Conservation (phyloP, 169 alveolate species). For the Perkinsus marinus region DNA sequence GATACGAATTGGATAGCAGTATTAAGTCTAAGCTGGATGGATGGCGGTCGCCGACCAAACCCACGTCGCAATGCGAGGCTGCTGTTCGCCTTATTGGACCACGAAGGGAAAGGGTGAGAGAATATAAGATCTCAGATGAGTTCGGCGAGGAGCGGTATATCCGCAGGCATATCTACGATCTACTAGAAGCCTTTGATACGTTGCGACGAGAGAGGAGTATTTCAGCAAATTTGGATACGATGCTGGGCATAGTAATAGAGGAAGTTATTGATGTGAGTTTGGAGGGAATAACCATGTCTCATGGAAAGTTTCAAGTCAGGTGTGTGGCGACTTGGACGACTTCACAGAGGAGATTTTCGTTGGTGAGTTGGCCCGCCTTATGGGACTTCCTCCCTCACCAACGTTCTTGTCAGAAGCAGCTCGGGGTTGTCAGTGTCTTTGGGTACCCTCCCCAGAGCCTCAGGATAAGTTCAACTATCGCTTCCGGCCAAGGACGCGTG, state of each 20-base stretch:
- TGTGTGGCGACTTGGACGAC: not conserved
- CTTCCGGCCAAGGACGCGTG: not conserved
- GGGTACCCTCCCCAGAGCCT: not conserved
- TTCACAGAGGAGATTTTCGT: not conserved
- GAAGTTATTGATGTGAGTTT: not conserved
- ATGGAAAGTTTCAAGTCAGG: not conserved
- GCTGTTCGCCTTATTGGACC: not conserved
- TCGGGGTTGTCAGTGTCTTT: not conserved
- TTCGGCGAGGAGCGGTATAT: not conserved
- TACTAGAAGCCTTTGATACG: not conserved
- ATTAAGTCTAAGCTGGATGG: not conserved
- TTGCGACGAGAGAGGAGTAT: not conserved
- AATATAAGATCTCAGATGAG: not conserved
- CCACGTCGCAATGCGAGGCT: not conserved
- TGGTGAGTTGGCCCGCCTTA: not conserved
- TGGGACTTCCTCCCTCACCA: too few relatives aligned
- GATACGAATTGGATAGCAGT: not conserved
- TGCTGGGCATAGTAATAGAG: not conserved
- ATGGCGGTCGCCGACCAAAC: not conserved
- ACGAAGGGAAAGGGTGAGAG: not conserved
- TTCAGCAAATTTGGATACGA: not conserved
- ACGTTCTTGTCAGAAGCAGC: not conserved
- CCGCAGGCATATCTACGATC: not conserved
- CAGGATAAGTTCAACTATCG: not conserved
- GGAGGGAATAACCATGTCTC: not conserved